Conservation (phyloP, 139 green algal genomes). For the Spirogloea muscicola region DNA sequence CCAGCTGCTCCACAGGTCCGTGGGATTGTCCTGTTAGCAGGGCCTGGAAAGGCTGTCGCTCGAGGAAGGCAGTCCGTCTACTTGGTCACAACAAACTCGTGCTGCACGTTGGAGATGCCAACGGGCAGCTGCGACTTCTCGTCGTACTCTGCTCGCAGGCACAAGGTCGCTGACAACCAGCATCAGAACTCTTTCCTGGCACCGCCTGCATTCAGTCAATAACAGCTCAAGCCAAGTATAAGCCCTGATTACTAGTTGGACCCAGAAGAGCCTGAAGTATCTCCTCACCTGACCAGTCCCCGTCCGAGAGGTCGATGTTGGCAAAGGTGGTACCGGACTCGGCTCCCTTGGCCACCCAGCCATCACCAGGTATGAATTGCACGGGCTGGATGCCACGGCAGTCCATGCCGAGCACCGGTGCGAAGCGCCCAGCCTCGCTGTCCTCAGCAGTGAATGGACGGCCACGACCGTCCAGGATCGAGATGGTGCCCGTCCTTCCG, state of each 20-base stretch:
- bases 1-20: too few relatives aligned
- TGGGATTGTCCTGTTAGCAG: too few relatives aligned
- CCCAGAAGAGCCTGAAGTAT: too few relatives aligned
- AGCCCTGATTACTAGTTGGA: too few relatives aligned
- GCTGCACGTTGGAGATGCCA: slow-evolving; percentile 36
- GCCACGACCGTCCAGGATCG: slow-evolving; percentile 25
- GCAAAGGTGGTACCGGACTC: slow-evolving; percentile 37
- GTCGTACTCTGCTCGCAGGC: slow-evolving; percentile 45
- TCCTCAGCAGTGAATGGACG: slow-evolving; percentile 40
- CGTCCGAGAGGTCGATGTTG: slow-evolving; percentile 42
- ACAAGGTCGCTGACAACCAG: too few relatives aligned
- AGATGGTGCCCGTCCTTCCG: slow-evolving; percentile 27
- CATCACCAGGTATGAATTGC: slow-evolving; percentile 31
- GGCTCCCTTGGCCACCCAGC: slow-evolving; percentile 14
- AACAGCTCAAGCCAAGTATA: too few relatives aligned
- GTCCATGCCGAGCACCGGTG: slow-evolving; percentile 28
- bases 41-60: too few relatives aligned
- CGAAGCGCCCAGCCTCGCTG: slow-evolving; percentile 31
- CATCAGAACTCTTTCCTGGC: too few relatives aligned
- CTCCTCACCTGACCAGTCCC: too few relatives aligned
- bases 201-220: too few relatives aligned
- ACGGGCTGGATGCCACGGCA: slow-evolving; percentile 41
- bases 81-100: slow-evolving; percentile 34
- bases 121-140: slow-evolving; percentile 38
- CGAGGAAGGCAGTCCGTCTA: too few relatives aligned